Conservation (phyloP, 176 grass and related monocot species). For the Raddia distichophylla region DNA sequence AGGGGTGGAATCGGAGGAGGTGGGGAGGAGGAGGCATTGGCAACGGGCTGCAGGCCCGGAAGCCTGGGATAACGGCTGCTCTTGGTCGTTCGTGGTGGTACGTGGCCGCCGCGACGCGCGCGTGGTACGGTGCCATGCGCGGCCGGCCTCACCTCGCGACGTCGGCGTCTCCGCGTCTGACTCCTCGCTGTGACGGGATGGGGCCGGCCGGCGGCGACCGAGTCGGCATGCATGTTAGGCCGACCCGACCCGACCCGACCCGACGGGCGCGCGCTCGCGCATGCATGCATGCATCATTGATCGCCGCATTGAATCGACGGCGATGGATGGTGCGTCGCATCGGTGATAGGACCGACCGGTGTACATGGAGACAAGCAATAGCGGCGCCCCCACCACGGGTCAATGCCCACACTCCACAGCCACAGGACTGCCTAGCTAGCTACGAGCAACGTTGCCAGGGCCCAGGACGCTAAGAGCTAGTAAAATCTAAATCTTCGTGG, state of each 20-base stretch:
- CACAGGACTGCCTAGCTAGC: neutral
- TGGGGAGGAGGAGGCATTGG: too few species aligned
- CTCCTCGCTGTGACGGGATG: neutral
- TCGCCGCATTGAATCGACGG: neutral
- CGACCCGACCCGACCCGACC: constrained; percentile 4
- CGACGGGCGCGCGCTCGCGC: neutral
- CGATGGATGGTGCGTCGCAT: neutral
- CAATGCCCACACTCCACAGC: constrained; percentile 21
- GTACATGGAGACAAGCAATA: neutral
- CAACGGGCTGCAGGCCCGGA: too few species aligned
- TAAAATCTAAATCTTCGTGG: neutral
- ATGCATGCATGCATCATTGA: neutral
- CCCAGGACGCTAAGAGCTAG: neutral
- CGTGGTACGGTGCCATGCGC: neutral
- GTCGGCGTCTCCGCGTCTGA: neutral
- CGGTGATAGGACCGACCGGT: constrained; percentile 32
- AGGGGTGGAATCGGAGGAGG: too few species aligned
- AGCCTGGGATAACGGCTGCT: too few species aligned
- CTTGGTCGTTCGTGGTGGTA: too few species aligned
- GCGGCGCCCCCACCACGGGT: constrained; percentile 23
- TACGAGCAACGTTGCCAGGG: neutral
- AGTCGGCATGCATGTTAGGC: neutral
- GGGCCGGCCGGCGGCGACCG: neutral
- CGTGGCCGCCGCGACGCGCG: too few species aligned
- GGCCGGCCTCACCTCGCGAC: neutral